A percentile compares a stretch with the other conserved stretches of the same genome.
These are phyloP conservation scores for Aspergillus homomorphus DNA, from an alignment of 495 filamentous ascomycete genomes.

Conservation along the genomic window DNA sequence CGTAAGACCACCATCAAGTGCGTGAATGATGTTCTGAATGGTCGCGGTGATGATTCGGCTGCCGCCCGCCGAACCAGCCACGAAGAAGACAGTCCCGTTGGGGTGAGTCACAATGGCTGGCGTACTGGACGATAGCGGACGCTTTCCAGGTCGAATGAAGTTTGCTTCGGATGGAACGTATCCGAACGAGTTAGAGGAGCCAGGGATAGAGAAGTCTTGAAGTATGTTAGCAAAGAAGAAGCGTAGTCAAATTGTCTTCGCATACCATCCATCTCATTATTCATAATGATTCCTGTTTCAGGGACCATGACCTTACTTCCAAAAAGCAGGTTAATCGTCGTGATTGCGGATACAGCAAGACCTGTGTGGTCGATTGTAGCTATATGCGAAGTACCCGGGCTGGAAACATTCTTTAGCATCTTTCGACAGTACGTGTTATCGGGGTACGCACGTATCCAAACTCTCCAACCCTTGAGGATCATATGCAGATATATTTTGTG, in stretches of 20 bases:
- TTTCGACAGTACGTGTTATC: background rate
- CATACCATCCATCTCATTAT: conserved; percentile 87
- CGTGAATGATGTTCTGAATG: conserved; percentile 69
- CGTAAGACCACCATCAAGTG: conserved; percentile 62
- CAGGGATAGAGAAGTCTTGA: conserved; percentile 71
- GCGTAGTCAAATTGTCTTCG: background rate
- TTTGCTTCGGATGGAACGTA: conserved; percentile 77
- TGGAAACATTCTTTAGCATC: conserved; percentile 10
- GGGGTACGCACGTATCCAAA: conserved; percentile 51
- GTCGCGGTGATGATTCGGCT: conserved; percentile 86
- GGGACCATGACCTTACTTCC: conserved; percentile 75
- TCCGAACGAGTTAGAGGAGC: conserved; percentile 72
- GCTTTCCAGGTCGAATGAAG: conserved; percentile 76
- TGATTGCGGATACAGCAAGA: conserved; percentile 69
- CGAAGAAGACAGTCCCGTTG: conserved; percentile 64
- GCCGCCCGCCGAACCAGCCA: conserved; percentile 77
- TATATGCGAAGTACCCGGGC: conserved; percentile 73
- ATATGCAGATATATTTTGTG: conserved; percentile 68
- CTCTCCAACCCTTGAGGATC: conserved; percentile 60
- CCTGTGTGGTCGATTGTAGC: conserved; percentile 66
- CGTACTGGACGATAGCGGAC: conserved; percentile 76
- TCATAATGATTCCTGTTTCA: conserved; percentile 82
- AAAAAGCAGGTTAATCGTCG: conserved; percentile 83
- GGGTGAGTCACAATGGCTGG: conserved; percentile 69
- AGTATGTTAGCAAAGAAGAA: background rate